These are phyloP conservation scores for Hysterangium stoloniferum DNA, from an alignment of 768 basidiomycete species.

Conservation along the genomic window DNA sequence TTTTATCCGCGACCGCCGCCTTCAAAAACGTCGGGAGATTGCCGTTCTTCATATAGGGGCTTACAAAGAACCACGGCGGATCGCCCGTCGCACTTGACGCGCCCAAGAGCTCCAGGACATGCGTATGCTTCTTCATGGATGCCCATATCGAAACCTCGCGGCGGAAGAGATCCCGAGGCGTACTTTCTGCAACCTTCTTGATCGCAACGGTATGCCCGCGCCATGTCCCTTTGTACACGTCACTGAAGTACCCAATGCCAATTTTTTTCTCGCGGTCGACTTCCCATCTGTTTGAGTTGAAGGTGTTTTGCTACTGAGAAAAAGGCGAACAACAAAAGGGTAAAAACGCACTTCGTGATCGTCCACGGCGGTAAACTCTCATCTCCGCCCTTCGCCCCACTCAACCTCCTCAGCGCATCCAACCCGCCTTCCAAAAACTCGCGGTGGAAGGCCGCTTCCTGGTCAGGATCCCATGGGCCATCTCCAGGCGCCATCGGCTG, in stretches of 20 bases:
- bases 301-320: neutral
- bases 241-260: slow-evolving; percentile 67
- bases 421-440: slow-evolving; percentile 69
- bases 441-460: slow-evolving; percentile 47
- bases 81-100: slow-evolving; percentile 66
- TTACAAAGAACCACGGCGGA: slow-evolving; percentile 75
- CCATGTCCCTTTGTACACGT: slow-evolving; percentile 76
- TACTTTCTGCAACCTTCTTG: slow-evolving; percentile 52
- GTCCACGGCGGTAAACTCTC: slow-evolving; percentile 62
- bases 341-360: slow-evolving; percentile 49
- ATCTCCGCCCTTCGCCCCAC: slow-evolving; percentile 25
- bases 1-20: slow-evolving; percentile 18
- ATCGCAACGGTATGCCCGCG: slow-evolving; percentile 55
- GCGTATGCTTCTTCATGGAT: slow-evolving; percentile 51
- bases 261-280: slow-evolving; percentile 63
- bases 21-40: slow-evolving; percentile 55
- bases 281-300: slow-evolving; percentile 45
- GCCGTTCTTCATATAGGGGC: slow-evolving; percentile 61
- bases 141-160: slow-evolving; percentile 71
- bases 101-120: slow-evolving; percentile 68
- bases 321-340: too few species aligned
- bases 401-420: slow-evolving; percentile 61
- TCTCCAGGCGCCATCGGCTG: too few species aligned
- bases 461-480: slow-evolving; percentile 1
- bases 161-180: slow-evolving; percentile 57